These are phyloP conservation scores for Yamadazyma kitorensis DNA, from an alignment of 805 yeast genomes.

Conservation along the genomic window DNA sequence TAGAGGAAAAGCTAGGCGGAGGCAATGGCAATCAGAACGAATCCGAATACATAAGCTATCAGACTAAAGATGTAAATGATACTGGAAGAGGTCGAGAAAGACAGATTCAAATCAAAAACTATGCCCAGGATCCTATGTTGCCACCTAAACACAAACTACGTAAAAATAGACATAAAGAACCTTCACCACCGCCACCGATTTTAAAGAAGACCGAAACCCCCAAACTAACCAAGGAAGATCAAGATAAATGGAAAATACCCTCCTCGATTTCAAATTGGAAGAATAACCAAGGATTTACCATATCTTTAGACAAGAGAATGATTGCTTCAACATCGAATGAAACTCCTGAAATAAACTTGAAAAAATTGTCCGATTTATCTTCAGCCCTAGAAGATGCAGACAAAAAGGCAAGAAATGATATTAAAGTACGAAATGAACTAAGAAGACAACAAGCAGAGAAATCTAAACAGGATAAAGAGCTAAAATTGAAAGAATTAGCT, in stretches of 20 bases:
- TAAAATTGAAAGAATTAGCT: constrained; percentile 26
- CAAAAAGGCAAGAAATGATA: constrained; percentile 18
- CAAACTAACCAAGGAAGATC: constrained; percentile 65
- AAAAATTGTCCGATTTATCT: constrained; percentile 60
- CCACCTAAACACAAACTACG: constrained; percentile 76
- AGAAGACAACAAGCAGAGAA: constrained; percentile 20
- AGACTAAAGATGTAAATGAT: constrained; percentile 14
- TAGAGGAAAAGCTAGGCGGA: constrained; percentile 39
- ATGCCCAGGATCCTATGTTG: constrained; percentile 77
- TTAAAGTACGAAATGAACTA: constrained; percentile 23
- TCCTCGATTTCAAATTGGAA: constrained; percentile 94
- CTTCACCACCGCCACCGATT: constrained; percentile 63
- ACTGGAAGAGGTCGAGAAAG: constrained; percentile 26
- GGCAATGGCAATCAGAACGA: constrained; percentile 25
- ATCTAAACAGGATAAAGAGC: constrained; percentile 30
- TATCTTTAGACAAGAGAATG: constrained; percentile 74
- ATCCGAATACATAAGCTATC: constrained; percentile 34
- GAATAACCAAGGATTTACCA: constrained; percentile 85
- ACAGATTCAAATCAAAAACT: constrained; percentile 63
- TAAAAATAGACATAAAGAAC: constrained; percentile 63
- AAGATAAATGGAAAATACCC: constrained; percentile 82
- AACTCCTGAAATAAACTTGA: constrained; percentile 42
- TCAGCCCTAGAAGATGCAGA: constrained; percentile 72
- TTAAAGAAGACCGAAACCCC: constrained; percentile 34
- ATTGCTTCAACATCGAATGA: constrained; percentile 42